Evolutionary conservation across 345 rosid genomes (phyloP).

Genomic region (Firmiana major): DNA sequence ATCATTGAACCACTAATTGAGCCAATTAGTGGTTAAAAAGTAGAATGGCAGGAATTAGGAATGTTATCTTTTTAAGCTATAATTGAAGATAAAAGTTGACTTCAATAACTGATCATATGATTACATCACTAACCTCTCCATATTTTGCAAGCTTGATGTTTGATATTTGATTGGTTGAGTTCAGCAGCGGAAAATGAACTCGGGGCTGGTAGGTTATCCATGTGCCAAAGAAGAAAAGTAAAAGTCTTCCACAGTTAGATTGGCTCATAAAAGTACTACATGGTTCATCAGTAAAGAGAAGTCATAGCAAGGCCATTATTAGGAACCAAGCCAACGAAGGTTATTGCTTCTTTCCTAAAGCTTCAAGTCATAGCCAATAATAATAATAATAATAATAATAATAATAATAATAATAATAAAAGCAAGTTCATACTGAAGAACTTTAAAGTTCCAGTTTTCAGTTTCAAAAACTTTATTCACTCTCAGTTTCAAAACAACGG

Average conservation of each 20-base stretch:
- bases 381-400: too few species aligned
- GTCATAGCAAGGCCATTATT: background rate
- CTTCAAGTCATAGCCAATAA: background rate
- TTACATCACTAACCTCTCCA: constrained; percentile 40
- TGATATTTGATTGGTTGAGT: constrained; percentile 27
- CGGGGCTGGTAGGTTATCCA: constrained; percentile 33
- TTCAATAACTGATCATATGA: background rate
- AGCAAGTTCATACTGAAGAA: background rate
- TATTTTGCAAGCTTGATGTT: constrained; percentile 52
- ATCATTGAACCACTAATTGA: constrained; percentile 67
- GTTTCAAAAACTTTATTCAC: background rate
- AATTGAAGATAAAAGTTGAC: background rate
- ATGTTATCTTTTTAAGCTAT: background rate
- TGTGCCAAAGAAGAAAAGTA: background rate
- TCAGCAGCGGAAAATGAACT: constrained; percentile 42
- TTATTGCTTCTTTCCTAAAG: background rate
- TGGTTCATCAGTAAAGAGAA: background rate
- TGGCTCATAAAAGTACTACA: background rate
- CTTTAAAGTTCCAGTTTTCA: background rate
- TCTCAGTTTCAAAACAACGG: too few species aligned
- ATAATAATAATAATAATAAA: too few species aligned
- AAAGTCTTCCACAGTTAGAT: background rate
- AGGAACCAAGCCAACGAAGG: background rate
- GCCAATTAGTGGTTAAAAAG: constrained; percentile 26
- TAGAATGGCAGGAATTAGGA: background rate